These are phyloP conservation scores for Hypoxylon fragiforme DNA, from an alignment of 495 filamentous ascomycete genomes.

Conservation along the genomic window DNA sequence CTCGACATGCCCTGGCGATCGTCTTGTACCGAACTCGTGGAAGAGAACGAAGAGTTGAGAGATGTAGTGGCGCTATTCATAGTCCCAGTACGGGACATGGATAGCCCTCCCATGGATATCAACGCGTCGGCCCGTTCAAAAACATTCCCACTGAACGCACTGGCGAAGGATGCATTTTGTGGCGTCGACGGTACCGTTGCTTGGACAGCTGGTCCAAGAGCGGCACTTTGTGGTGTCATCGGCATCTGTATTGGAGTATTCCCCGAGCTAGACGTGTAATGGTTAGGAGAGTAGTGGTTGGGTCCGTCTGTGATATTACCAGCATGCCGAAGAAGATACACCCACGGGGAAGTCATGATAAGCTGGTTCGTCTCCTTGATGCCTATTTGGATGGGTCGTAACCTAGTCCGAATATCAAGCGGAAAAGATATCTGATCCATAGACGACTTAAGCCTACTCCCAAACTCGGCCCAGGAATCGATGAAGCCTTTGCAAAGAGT, in stretches of 20 bases:
- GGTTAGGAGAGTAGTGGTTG: slow-evolving; percentile 42
- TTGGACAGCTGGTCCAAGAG: slow-evolving; percentile 83
- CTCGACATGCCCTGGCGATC: slow-evolving; percentile 40
- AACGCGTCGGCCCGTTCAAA: slow-evolving; percentile 75
- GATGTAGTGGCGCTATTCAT: slow-evolving; percentile 49
- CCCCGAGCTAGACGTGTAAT: slow-evolving; percentile 34
- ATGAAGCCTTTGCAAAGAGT: slow-evolving; percentile 76
- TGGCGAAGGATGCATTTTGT: slow-evolving; percentile 65
- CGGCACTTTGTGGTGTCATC: slow-evolving; percentile 77
- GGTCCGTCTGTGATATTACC: slow-evolving; percentile 27
- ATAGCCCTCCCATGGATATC: slow-evolving; percentile 59
- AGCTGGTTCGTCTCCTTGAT: slow-evolving; percentile 74
- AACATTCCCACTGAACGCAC: slow-evolving; percentile 69
- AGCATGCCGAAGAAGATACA: slow-evolving; percentile 47
- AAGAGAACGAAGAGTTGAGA: slow-evolving; percentile 48
- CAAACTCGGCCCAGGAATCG: slow-evolving; percentile 72
- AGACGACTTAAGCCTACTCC: slow-evolving; percentile 67
- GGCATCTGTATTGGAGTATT: slow-evolving; percentile 46
- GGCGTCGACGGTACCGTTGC: slow-evolving; percentile 85
- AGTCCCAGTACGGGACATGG: slow-evolving; percentile 48
- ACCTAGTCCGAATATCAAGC: slow-evolving; percentile 65
- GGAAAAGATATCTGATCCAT: slow-evolving; percentile 65
- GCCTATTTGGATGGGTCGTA: slow-evolving; percentile 74
- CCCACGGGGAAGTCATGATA: slow-evolving; percentile 80
- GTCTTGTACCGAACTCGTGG: slow-evolving; percentile 34